A percentile compares a stretch with the other conserved stretches of the same genome.
Evolutionary conservation across 306 rosid species (phyloP).

Genomic region (Heteromeles arbutifolia): DNA sequence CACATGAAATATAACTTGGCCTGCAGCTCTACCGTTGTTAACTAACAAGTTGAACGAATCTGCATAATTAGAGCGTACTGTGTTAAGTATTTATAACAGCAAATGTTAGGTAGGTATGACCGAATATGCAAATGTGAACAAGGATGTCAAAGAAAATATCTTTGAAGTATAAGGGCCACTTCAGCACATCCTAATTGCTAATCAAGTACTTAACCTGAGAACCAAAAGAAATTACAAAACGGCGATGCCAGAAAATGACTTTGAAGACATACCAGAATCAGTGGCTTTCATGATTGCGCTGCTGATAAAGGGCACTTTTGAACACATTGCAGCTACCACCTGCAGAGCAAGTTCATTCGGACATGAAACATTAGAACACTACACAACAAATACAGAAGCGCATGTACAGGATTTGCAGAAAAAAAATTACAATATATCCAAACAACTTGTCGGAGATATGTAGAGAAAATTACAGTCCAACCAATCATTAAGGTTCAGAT

Average conservation of each 20-base stretch:
- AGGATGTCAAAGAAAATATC: neutral
- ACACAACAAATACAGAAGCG: slow-evolving; percentile 2
- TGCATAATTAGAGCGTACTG: slow-evolving; percentile 32
- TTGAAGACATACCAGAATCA: slow-evolving; percentile 54
- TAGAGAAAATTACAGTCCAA: neutral
- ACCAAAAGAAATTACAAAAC: neutral
- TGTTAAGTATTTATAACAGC: neutral
- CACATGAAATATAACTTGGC: slow-evolving; percentile 97
- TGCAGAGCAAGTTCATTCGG: slow-evolving; percentile 33
- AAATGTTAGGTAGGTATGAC: neutral
- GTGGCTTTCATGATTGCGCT: slow-evolving; percentile 85
- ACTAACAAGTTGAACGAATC: slow-evolving; percentile 90
- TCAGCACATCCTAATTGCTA: neutral
- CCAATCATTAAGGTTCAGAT: neutral
- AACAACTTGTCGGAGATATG: neutral
- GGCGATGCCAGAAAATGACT: neutral
- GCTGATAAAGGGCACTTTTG: slow-evolving; percentile 91
- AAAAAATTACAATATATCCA: neutral
- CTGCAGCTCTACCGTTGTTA: slow-evolving; percentile 85
- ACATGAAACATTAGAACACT: neutral
- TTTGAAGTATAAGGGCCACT: neutral
- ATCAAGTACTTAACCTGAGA: neutral
- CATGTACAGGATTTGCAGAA: neutral
- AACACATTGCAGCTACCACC: slow-evolving; percentile 95
- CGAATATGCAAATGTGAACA: neutral